Conservation (phyloP, 2,329 filamentous ascomycete species). For the Colletotrichum eremochloae region DNA sequence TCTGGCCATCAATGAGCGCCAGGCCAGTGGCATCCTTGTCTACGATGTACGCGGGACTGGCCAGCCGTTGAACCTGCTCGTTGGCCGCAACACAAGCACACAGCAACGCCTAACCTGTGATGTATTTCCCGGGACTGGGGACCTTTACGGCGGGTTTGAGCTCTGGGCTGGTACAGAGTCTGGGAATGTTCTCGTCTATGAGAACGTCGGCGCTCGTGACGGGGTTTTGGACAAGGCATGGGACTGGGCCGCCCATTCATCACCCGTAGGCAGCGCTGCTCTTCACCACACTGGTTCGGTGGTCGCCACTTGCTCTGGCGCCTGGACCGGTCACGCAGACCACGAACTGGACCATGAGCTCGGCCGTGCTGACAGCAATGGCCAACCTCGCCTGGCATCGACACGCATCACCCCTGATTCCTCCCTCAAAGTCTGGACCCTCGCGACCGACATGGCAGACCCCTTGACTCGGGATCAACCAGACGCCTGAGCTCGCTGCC, state of each 20-base stretch:
- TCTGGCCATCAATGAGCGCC: constrained; percentile 72
- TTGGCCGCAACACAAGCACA: constrained; percentile 62
- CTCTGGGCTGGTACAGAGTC: constrained; percentile 72
- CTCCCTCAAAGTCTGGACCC: constrained; percentile 42
- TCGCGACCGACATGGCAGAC: not conserved
- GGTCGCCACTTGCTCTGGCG: constrained; percentile 68
- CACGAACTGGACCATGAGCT: constrained; percentile 24
- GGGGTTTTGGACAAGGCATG: constrained; percentile 62
- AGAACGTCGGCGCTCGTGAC: constrained; percentile 63
- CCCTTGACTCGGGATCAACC: not conserved
- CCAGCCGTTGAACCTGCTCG: constrained; percentile 66
- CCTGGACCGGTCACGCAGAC: constrained; percentile 58
- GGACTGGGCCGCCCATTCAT: constrained; percentile 63
- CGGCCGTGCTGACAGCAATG: constrained; percentile 27
- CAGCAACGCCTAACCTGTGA: constrained; percentile 71
- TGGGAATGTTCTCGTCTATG: constrained; percentile 70
- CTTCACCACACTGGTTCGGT: constrained; percentile 69
- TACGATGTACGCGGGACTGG: constrained; percentile 74
- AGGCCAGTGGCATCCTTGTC: constrained; percentile 67
- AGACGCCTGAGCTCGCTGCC: not conserved
- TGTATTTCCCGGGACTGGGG: constrained; percentile 60
- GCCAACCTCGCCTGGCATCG: constrained; percentile 37
- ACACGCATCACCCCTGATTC: constrained; percentile 40
- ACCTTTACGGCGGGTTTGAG: constrained; percentile 62
- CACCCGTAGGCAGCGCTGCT: constrained; percentile 63